These are phyloP conservation scores for Rhynchosporium secalis DNA, from an alignment of 2,329 filamentous ascomycete genomes.

Conservation along the genomic window DNA sequence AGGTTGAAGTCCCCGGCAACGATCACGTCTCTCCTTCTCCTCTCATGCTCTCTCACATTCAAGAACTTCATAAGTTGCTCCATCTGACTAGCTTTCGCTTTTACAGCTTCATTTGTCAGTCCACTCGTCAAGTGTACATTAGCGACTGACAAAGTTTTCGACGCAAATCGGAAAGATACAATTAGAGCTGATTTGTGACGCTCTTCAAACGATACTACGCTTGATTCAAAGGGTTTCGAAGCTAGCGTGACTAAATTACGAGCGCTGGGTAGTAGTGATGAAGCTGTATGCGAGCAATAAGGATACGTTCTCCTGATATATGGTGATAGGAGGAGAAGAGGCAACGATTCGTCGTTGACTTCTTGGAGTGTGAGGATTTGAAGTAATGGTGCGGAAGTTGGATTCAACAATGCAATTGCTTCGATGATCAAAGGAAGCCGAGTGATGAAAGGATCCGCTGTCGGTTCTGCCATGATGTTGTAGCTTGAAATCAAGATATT, in stretches of 20 bases:
- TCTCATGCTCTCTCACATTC: too few species aligned
- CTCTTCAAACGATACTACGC: slow-evolving; percentile 52
- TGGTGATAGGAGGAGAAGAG: slow-evolving; percentile 52
- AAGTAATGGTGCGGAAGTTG: neutral
- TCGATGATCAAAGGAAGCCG: slow-evolving; percentile 42
- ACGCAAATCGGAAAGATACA: slow-evolving; percentile 45
- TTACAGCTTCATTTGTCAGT: slow-evolving; percentile 57
- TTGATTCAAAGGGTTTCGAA: slow-evolving; percentile 56
- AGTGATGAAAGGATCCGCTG: slow-evolving; percentile 41
- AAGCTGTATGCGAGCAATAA: slow-evolving; percentile 21
- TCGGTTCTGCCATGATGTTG: slow-evolving; percentile 46
- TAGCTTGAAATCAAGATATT: slow-evolving; percentile 39
- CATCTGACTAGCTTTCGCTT: slow-evolving; percentile 57
- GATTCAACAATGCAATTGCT: slow-evolving; percentile 39
- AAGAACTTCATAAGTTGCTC: slow-evolving; percentile 43
- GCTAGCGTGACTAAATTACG: slow-evolving; percentile 63
- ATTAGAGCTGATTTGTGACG: slow-evolving; percentile 58
- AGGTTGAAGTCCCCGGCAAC: slow-evolving; percentile 67
- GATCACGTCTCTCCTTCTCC: slow-evolving; percentile 31
- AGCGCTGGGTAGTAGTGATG: slow-evolving; percentile 51
- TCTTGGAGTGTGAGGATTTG: slow-evolving; percentile 56
- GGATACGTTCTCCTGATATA: slow-evolving; percentile 48
- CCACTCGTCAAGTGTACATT: slow-evolving; percentile 63
- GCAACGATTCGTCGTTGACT: slow-evolving; percentile 64
- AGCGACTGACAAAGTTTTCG: slow-evolving; percentile 43